Base-by-base conservation (phyloP, 768 basidiomycete species). In the Boletellus ananas region DNA sequence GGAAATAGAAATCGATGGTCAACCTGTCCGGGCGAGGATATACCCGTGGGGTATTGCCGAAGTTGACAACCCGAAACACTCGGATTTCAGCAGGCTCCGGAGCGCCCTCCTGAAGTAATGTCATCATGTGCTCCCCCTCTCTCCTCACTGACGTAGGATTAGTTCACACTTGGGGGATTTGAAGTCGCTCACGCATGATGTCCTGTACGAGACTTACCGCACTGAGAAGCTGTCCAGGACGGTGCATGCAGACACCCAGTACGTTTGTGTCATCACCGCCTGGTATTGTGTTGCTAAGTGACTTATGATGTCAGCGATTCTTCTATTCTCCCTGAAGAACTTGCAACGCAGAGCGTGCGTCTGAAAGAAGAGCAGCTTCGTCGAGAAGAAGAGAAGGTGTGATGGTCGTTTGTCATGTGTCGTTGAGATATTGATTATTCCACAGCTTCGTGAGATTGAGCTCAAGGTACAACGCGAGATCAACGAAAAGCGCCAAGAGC, bases 11-110 rank as follows among this genome's bases (percentile, higher is more conserved):
- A 79, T 97, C 54, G 86, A 91, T 44, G 96, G 94, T 25, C 84
- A 94, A 69, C 83, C 83, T 38, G 85, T 96, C 57, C 87, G 96
- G 52, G 95, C 90, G 35, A 80, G 96, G 58, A 85, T 93, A 64
- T 99, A 98, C 71, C 96, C 96, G 4, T 99, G 96, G 96, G 96
- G 96, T 62, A 79, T 98, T 52, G 96, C 90, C 44, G 94, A 98
- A 67, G 94, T 98, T 54, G 96, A 99, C 76, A 97, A 98, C 70
- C 93, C 94, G n/a, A 89, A 92, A 68, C 96, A 99, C 74, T 96
- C 91, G n/a, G 96, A 99, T 75, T 98, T 98, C 69, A 90, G 88
- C 70, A 78, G 93, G 50, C 81, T 99, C 52, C 77, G 95, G 59
- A 88, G 89, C 55, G 95, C 94, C 36, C 76, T 99, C 47, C 78